Percentiles rank a stretch among this genome's conserved stretches.
These are phyloP conservation scores for Ormosia emarginata DNA, from an alignment of 306 rosid species.

Conservation along the genomic window DNA sequence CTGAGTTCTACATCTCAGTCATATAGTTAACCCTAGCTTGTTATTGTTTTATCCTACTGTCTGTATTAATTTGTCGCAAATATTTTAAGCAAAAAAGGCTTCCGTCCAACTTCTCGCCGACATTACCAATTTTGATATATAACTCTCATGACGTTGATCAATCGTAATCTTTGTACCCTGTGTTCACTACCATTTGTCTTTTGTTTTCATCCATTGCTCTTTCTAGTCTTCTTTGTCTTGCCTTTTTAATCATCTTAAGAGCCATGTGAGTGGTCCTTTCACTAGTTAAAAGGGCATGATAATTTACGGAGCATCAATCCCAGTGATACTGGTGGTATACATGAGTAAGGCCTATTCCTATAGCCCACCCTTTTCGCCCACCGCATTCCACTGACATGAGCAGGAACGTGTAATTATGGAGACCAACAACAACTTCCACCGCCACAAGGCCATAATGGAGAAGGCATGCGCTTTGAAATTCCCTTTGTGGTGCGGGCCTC, in stretches of 20 bases:
- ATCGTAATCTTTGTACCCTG: not conserved
- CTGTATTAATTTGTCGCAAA: not conserved
- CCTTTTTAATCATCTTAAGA: not conserved
- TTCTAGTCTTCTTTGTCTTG: not conserved
- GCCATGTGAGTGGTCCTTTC: constrained; percentile 30
- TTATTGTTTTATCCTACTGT: no score
- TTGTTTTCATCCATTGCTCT: not conserved
- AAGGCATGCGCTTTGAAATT: not conserved
- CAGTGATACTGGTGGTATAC: constrained; percentile 17
- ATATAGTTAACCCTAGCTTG: no score
- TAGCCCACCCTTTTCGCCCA: not conserved
- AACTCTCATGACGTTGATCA: constrained; percentile 15
- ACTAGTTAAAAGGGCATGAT: not conserved
- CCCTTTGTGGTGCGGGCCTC: not conserved
- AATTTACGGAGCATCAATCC: constrained; percentile 18
- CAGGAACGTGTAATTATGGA: no score
- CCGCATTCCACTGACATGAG: constrained; percentile 27
- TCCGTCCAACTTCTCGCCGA: not conserved
- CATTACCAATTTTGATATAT: not conserved
- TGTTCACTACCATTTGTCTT: not conserved
- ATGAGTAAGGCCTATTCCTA: constrained; percentile 12
- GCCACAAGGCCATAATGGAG: not conserved
- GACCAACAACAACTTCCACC: not conserved
- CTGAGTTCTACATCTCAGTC: no score
- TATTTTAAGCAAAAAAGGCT: not conserved